A percentile compares a stretch with the other conserved stretches of the same genome.
Conservation (phyloP, 805 yeast species). For the Ogataea nitratoaversa region DNA sequence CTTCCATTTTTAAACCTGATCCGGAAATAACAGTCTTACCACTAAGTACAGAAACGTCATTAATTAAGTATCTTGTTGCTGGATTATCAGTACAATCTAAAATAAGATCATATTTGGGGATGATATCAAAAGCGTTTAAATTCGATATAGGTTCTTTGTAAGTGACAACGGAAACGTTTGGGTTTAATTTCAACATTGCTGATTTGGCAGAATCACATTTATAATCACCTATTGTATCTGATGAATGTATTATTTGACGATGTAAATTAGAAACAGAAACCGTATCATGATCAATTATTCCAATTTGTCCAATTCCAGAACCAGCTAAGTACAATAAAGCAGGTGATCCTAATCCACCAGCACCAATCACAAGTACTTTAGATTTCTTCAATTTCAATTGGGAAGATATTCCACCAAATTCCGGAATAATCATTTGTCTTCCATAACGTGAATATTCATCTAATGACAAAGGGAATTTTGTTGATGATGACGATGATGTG, state of each 20-base stretch:
- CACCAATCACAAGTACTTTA: conserved; percentile 78
- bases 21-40: conserved; percentile 82
- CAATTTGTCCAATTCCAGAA: conserved; percentile 81
- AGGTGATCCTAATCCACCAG: conserved; percentile 96
- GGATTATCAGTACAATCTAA: conserved; percentile 97
- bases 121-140: conserved; percentile 58
- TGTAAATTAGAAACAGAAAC: conserved; percentile 87
- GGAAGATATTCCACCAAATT: conserved; percentile 51
- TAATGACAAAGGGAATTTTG: conserved; percentile 28
- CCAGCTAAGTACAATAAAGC: conserved; percentile 80
- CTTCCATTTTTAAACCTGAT: conserved; percentile 87
- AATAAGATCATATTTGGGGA: conserved; percentile 65
- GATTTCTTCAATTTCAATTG: conserved; percentile 59
- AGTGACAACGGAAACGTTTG: conserved; percentile 53
- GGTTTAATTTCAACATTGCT: conserved; percentile 56
- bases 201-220: conserved; percentile 78
- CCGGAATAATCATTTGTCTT: conserved; percentile 91
- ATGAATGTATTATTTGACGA: conserved; percentile 79
- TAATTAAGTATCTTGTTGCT: conserved; percentile 75
- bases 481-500: neutral
- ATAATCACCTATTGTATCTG: conserved; percentile 57
- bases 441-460: conserved; percentile 86
- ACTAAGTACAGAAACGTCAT: conserved; percentile 72
- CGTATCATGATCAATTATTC: conserved; percentile 80
- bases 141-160: conserved; percentile 49